These are phyloP conservation scores for Casuarina cunninghamiana DNA, from an alignment of 306 rosid species.

Conservation along the genomic window DNA sequence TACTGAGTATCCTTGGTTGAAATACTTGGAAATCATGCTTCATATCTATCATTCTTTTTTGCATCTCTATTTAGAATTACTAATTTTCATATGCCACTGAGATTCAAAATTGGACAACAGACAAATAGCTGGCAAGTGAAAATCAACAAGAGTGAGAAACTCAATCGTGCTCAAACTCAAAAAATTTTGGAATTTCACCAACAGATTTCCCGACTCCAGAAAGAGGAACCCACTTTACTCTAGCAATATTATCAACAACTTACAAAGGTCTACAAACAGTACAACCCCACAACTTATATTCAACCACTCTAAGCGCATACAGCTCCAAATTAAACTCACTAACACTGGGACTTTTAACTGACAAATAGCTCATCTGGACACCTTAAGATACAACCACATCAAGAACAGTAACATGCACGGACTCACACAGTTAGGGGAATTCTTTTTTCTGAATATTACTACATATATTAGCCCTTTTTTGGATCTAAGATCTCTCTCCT, in stretches of 20 bases:
- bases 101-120: background rate
- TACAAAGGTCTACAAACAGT: background rate
- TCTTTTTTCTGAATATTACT: background rate
- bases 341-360: background rate
- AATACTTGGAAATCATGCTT: no score
- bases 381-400: background rate
- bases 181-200: background rate
- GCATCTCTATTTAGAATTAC: background rate
- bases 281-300: background rate
- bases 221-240: background rate
- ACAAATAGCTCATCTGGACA: background rate
- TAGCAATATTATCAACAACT: background rate
- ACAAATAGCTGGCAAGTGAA: background rate
- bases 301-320: background rate
- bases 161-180: background rate
- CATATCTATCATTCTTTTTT: no score
- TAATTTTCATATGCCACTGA: background rate
- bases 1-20: background rate
- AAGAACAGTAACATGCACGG: background rate
- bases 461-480: no score
- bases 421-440: background rate
- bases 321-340: background rate
- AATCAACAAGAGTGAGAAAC: background rate
- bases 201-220: background rate
- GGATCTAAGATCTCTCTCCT: no score